Base-by-base conservation (phyloP, 208 protist species). In the Phytomonas sp. region DNA sequence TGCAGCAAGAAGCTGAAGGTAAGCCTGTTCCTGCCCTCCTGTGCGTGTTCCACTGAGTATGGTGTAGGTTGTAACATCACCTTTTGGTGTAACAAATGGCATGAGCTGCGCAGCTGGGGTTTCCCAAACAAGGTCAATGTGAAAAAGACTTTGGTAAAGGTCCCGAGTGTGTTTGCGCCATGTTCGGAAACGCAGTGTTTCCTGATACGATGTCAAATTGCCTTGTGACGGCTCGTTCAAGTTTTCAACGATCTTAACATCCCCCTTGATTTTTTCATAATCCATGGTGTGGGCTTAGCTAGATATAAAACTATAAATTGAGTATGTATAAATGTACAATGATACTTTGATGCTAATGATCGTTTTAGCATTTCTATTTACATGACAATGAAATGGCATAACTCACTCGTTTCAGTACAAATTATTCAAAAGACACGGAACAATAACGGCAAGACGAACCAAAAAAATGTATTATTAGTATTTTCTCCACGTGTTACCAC, bases 51-150 rank as follows among this genome's bases (percentile, higher is more conserved):
- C 87, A 67, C 80, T 83, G 14, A 95, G 77, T 26, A 94, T 75
- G 0, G 84, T 94, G 60, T 94, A 84, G 29, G 88, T 94, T 0
- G 74, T 78, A 45, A 91, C 69, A 29, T 78, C 80, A 0, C 66
- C 74, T 66, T 86, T 88, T 7, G 70, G 65, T 1, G 85, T 90
- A 61, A 88, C 79, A 70, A 88, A 97, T 4, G 92, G 92, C 82
- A 97, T 93, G 16, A 94, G 45, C 69, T 87, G 86, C 32, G 79
- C 84, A 29, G 83, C 80, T 0, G 88, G 79, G 60, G 83, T 91
- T 76, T 93, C 89, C 88, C 90, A 95, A 14, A 95, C 92, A 36
- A 95, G 75, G 71, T 96, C 91, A 42, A 97, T 76, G 75, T 93
- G 86, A 31, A 93, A 72, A 29, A 97, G 79, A 29, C 87, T 80